Base-by-base conservation (phyloP, 139 green algal species). In the Nannochloris sp. region DNA sequence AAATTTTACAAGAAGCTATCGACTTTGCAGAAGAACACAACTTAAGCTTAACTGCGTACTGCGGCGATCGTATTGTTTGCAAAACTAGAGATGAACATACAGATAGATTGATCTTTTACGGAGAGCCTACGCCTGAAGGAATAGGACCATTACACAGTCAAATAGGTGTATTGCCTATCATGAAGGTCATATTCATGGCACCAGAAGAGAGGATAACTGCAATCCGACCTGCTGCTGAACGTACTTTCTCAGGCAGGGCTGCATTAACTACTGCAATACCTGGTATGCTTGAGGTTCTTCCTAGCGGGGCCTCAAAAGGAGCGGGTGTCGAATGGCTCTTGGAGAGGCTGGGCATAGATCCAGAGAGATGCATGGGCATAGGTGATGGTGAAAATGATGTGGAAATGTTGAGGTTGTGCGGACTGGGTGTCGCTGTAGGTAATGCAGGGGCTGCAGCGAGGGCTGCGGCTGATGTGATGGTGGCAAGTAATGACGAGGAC, bases 371-470 rank as follows among this genome's bases (percentile, higher is more conserved):
- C 35, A 87, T 97, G 78, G 87, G 85, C 0, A 45, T 96, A n/a
- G 90, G 90, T 0, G 90, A 96, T 45, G 90, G 76, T 3, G 87
- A 96, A 64, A 96, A 96, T 68, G 89, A 95, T 71, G 35, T 89
- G 3, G 85, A 97, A 65, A 95, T 97, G 84, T 71, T 97, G 44
- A 38, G 84, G 60, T 37, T 94, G 44, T 39, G 45, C 1, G 67
- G 60, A 6, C 32, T 71, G 31, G 81, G 81, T 1, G 80, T 95
- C 1, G 88, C 85, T 0, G 93, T 97, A 83, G 87, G 78, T 42
- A 97, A 97, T 56, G 91, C 89, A 3, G 74, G 48, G 0, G 14
- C 64, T 8, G 36, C 37, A 2, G 60, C 69, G 12, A 70, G 27
- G 60, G 70, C 39, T 0, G 88, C 76, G 2, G 79, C 88, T 9